Base-by-base conservation (phyloP, 2,329 filamentous ascomycete species). In the Leptographium procerum region DNA sequence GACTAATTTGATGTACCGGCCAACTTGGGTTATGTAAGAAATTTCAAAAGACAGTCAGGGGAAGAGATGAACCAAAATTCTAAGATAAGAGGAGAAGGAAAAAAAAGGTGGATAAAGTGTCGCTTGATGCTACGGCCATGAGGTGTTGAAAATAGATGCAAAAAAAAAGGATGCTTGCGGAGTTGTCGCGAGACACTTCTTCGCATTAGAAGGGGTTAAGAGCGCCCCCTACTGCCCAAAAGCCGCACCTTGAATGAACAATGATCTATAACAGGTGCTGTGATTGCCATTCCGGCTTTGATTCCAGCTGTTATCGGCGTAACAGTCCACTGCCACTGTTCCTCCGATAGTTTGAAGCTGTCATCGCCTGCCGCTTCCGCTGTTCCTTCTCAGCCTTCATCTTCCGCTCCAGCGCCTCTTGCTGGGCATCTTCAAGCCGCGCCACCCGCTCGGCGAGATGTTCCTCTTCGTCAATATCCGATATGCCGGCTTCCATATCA, bases 401-500 rank as follows among this genome's bases (percentile, higher is more conserved):
- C 56, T 71, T 73, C 66, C 76, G 79, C 69, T 87, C 86, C 48
- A 87, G 77, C 3, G 75, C 77, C 64, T 87, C 73, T 60, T 87
- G 83, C 64, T 82, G 75, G 22, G 80, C 75, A 65, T 91, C 88
- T 67, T 91, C 88, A 52, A 78, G 77, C 51, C 80, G 81, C 28
- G 87, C 88, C 57, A 79, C 75, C 33, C 74, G 71, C 60, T 85
- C 79, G 2, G 87, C 86, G 55, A 73, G 68, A 52, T 76, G 73
- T 68, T 92, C 88, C 69, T 92, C 88, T 40, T 79, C 74, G 61
- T 90, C 86, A 56, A 91, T 81, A 64, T 91, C 87, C 61, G 85
- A 85, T 43, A 86, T 69, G 36, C 86, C 87, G 2, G 86, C 88
- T 69, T 91, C 87, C 86, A 91, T 91, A 65, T 89, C 88, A 7